Evolutionary conservation across 805 yeast species (phyloP).

Genomic region (Metschnikowia chrysomelidarum): DNA sequence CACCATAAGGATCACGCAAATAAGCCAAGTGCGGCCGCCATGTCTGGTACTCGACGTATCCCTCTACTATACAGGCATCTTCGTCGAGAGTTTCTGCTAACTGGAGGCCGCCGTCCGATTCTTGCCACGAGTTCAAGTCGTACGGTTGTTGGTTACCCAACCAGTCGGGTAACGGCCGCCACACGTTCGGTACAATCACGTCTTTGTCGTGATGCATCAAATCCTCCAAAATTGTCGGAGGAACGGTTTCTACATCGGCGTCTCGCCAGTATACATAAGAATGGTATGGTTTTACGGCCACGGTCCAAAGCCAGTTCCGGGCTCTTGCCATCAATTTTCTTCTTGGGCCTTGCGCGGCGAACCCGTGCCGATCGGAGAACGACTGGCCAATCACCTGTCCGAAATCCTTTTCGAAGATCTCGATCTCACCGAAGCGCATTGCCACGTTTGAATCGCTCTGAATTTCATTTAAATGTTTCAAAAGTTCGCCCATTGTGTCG

Average conservation of each 20-base stretch:
- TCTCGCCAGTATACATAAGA: constrained; percentile 98
- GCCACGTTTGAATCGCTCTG: constrained; percentile 63
- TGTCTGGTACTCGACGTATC: constrained; percentile 94
- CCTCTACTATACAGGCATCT: constrained; percentile 96
- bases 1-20: constrained; percentile 91
- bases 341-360: constrained; percentile 94
- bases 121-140: constrained; percentile 84
- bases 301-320: constrained; percentile 87
- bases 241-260: constrained; percentile 92
- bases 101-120: constrained; percentile 76
- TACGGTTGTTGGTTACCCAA: constrained; percentile 81
- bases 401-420: constrained; percentile 86
- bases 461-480: constrained; percentile 52
- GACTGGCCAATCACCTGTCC: constrained; percentile 94
- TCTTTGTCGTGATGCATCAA: constrained; percentile 89
- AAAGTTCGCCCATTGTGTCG: constrained; percentile 72
- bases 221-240: constrained; percentile 83
- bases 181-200: constrained; percentile 91
- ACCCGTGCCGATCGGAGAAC: constrained; percentile 90
- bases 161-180: constrained; percentile 90
- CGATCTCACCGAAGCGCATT: constrained; percentile 79
- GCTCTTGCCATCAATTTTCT: constrained; percentile 95
- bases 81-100: constrained; percentile 77
- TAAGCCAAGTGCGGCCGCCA: constrained; percentile 98
- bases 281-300: constrained; percentile 87